A percentile compares a stretch with the other conserved stretches of the same genome.
Evolutionary conservation across 345 rosid species (phyloP).

Genomic region (Ceriops decandra): DNA sequence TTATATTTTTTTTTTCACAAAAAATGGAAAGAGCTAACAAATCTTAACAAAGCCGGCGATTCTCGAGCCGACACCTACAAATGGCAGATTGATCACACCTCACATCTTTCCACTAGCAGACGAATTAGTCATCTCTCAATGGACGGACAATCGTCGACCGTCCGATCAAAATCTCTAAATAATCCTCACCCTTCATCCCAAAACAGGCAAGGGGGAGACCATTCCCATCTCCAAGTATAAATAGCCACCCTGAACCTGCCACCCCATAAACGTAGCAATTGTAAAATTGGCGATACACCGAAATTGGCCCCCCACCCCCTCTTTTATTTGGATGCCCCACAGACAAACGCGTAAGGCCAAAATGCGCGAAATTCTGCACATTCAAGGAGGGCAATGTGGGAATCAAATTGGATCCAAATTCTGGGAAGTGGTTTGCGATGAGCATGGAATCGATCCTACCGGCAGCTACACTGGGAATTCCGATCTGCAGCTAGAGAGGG

Average conservation of each 20-base stretch:
- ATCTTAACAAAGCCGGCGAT: slow-evolving; percentile 13
- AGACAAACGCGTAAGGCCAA: background rate
- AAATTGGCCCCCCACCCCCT: background rate
- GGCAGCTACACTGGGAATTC: slow-evolving; percentile 21
- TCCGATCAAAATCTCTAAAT: slow-evolving; percentile 4
- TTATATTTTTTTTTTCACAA: background rate
- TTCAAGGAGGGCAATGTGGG: slow-evolving; percentile 43
- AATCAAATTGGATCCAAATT: slow-evolving; percentile 39
- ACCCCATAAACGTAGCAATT: no score
- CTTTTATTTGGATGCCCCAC: no score
- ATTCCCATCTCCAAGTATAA: background rate
- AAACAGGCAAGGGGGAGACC: background rate
- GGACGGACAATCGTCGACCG: slow-evolving; percentile 17
- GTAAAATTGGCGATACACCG: background rate
- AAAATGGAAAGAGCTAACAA: no score
- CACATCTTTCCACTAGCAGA: slow-evolving; percentile 8
- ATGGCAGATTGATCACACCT: slow-evolving; percentile 14
- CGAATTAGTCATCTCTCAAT: slow-evolving; percentile 1
- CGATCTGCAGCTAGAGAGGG: slow-evolving; percentile 25
- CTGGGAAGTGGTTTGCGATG: slow-evolving; percentile 38
- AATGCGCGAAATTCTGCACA: slow-evolving; percentile 41
- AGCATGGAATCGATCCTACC: slow-evolving; percentile 34
- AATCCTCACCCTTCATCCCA: no score
- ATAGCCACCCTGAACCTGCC: slow-evolving; percentile 1
- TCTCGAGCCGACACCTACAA: slow-evolving; percentile 10